A percentile compares a stretch with the other conserved stretches of the same genome.
phyloP scores from a whole-genome alignment of 1,284 basidiomycete species.

The Amylostereum areolatum region DNA sequence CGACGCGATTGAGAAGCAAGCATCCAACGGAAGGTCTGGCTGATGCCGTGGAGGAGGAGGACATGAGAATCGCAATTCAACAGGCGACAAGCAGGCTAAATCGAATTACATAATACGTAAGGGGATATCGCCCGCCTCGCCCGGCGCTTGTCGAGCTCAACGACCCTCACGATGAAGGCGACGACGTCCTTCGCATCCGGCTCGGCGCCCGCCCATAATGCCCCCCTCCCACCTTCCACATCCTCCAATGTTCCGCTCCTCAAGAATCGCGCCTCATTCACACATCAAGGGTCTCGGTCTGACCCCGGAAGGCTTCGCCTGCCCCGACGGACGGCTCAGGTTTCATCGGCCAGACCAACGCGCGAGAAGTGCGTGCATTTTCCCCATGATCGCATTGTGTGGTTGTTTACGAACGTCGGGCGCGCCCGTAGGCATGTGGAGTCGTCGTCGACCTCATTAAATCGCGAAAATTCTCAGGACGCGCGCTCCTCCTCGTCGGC shows the following conservation, averaged over 20 bases:
- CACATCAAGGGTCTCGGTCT: constrained; percentile 96
- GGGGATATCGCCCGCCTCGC: no score
- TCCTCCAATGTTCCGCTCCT: constrained; percentile 61
- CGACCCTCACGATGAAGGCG: constrained; percentile 26
- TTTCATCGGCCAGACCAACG: constrained; percentile 87
- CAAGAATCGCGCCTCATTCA: constrained; percentile 88
- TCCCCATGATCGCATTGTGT: neutral
- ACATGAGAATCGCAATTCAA: no score
- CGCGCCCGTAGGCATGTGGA: constrained; percentile 69
- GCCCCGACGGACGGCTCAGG: constrained; percentile 63
- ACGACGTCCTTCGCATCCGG: constrained; percentile 27
- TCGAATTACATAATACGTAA: no score
- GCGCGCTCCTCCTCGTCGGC: constrained; percentile 83
- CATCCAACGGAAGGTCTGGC: no score
- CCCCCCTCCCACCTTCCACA: constrained; percentile 59
- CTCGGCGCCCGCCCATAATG: constrained; percentile 63
- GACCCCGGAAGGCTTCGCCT: constrained; percentile 78
- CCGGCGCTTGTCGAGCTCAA: no score
- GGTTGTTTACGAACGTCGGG: neutral
- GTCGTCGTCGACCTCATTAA: constrained; percentile 90
- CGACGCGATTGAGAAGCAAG: no score
- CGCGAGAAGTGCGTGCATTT: constrained; percentile 70
- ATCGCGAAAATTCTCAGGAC: constrained; percentile 87
- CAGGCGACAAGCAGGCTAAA: no score
- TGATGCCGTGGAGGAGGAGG: no score